Base-by-base conservation (phyloP, 371 early-diverging fungal species). In the Syncephalastrum contaminatum region DNA sequence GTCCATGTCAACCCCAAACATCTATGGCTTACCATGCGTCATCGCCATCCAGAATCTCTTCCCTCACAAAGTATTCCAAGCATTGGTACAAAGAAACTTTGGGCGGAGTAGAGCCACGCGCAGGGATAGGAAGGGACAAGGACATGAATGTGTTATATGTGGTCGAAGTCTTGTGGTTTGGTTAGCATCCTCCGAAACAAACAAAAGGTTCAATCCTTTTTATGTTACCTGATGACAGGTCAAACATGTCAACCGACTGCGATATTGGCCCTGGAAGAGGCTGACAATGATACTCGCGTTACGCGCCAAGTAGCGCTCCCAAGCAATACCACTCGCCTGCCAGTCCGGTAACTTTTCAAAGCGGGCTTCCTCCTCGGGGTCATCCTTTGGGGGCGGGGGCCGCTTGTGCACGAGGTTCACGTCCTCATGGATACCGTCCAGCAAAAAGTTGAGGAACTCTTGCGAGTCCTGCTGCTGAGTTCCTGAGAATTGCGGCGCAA, bases 101-200 rank as follows among this genome's bases (percentile, higher is more conserved):
- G 6, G 60, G 40, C 43, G 66, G 58, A 40, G 72, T 67, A 24
- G 56, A 50, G 15, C 60, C 47, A 19, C 62, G 69, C 4, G 70
- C 65, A 4, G 97, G 96, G 49, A 99, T 95, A 4, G 98, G 97
- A 8, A 98, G 67, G 0, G 96, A 88, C 15, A 99, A 68, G 54
- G 89, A 92, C 87, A 95, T 94, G 74, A 96, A 96, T 1, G 91
- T 76, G 53, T 95, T 91, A 62, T 90, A 96, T 0, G 94, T 96
- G 1, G 91, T 90, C 3, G 95, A 95, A 3, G 90, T 89, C 85
- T 87, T 53, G 13, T 13, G 20, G 4, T 27, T 30, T 48, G 10
- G n/a, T 8, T 22, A 12, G n/a, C 24, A 18, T n/a, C 36, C 7
- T 3, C 15, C 15, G 4, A 21, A 14, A 22, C 25, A 25, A 25